Base-by-base conservation (phyloP, 108 stramenopile species). In the Tribonema minus region DNA sequence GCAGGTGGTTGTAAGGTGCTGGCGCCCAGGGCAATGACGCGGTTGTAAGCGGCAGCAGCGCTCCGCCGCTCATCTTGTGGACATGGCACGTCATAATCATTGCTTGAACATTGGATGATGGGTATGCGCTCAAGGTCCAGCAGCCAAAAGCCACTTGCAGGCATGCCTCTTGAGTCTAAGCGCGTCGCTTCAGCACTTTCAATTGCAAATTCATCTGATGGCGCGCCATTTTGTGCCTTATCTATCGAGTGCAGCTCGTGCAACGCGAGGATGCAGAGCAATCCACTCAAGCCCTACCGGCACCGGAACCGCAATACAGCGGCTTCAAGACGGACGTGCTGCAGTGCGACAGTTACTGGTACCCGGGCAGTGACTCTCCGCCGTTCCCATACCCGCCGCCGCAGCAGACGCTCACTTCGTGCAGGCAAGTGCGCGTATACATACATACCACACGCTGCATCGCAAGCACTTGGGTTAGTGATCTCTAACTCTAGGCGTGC, bases 371-470 rank as follows among this genome's bases (percentile, higher is more conserved):
- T 37, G 26, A 37, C 12, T 61, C 67, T 6, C 26, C 68, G 0
- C 76, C 76, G 12, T 78, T 78, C 59, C 34, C 60, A 1, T 67
- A 68, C n/a, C 76, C 76, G 12, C 76, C 76, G 2, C 32, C 54
- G 29, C 26, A 0, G 28, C 67, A 68, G 31, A 35, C 67, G 35
- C 26, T 78, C 15, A 68, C 35, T 27, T 61, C 67, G 29, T 78
- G 76, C 67, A 68, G 40, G 76, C 60, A 41, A 78, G 67, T 4
- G 23, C 0, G 33, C 28, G 7, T 28, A 9, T 26, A 1, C 6
- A 27, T 67, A 1, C 7, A 34, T n/a, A 35, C 23, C 26, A 28
- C 7, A n/a, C 60, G 26, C 28, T 27, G 6, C 2, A 3, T 28
- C 25, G 29, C 0, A 28, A n/a, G 15, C 7, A 7, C 4, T 2